Conservation (phyloP, 257 asterid genomes). For the Solanum bulbocastanum region DNA sequence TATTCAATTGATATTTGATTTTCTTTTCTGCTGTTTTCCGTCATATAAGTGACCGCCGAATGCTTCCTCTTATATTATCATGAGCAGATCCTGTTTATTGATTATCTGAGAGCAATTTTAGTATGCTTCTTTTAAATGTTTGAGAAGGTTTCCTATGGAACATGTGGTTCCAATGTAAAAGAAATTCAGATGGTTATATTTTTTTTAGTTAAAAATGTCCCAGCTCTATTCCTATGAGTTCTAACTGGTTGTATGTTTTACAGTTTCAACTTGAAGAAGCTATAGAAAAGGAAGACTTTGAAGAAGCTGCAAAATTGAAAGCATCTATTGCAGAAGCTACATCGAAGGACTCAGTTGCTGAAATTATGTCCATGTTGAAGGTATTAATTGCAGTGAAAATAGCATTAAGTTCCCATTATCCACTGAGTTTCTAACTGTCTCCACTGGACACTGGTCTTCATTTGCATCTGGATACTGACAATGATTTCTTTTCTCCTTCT, state of each 20-base stretch:
- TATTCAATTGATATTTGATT: background rate
- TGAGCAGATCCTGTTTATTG: background rate
- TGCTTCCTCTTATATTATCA: background rate
- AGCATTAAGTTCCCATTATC: background rate
- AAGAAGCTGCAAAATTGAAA: constrained; percentile 77
- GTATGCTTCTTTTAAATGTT: background rate
- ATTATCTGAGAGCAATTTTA: background rate
- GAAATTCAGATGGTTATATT: background rate
- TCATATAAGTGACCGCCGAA: background rate
- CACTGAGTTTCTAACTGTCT: background rate
- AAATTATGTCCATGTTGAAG: constrained; percentile 68
- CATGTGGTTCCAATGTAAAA: background rate
- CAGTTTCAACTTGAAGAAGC: constrained; percentile 96
- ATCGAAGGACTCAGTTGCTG: constrained; percentile 61
- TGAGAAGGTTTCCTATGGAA: background rate
- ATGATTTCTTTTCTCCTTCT: constrained; percentile 3
- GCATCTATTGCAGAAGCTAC: constrained; percentile 60
- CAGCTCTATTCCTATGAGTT: background rate
- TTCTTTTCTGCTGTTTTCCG: background rate
- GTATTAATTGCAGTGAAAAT: constrained; percentile 22
- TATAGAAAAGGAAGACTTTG: constrained; percentile 75
- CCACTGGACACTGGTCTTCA: background rate
- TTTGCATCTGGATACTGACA: background rate
- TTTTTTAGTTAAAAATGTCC: background rate
- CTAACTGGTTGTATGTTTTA: constrained; percentile 9